phyloP scores from a whole-genome alignment of 441 rosid species.

The Gossypium schwendimanii region DNA sequence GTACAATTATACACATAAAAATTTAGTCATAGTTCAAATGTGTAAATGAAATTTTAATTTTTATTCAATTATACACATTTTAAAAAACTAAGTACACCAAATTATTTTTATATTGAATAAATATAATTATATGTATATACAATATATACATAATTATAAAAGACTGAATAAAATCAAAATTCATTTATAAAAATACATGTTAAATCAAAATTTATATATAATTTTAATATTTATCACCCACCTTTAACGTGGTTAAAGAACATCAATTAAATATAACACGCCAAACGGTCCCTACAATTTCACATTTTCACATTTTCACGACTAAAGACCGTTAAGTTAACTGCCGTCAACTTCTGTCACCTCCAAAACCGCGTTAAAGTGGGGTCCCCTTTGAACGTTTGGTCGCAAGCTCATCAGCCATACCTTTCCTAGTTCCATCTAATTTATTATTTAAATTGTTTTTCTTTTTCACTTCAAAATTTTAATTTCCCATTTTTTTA shows the following conservation, averaged over 20 bases:
- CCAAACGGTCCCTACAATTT: background rate
- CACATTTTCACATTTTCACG: background rate
- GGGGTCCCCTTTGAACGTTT: conserved; percentile 29
- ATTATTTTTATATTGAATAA: no score
- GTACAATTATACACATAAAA: no score
- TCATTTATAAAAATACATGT: no score
- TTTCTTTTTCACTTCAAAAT: background rate
- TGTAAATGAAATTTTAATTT: no score
- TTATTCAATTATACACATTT: no score
- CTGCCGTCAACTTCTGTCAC: conserved; percentile 21
- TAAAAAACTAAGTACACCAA: no score
- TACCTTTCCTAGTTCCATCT: background rate
- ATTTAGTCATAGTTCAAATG: no score
- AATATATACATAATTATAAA: no score
- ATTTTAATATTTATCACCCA: background rate
- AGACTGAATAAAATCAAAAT: no score
- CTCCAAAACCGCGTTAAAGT: conserved; percentile 38
- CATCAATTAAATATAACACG: background rate
- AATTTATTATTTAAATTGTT: background rate
- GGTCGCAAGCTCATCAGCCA: conserved; percentile 23
- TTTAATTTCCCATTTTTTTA: background rate
- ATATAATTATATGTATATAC: no score
- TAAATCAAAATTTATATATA: no score
- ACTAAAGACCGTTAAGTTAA: conserved; percentile 10
- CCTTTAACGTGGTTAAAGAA: background rate